Evolutionary conservation across 2,329 filamentous ascomycete genomes (phyloP), one percentile per base, ranked within the genome.

Genomic region (Cladophialophora bantiana): DNA sequence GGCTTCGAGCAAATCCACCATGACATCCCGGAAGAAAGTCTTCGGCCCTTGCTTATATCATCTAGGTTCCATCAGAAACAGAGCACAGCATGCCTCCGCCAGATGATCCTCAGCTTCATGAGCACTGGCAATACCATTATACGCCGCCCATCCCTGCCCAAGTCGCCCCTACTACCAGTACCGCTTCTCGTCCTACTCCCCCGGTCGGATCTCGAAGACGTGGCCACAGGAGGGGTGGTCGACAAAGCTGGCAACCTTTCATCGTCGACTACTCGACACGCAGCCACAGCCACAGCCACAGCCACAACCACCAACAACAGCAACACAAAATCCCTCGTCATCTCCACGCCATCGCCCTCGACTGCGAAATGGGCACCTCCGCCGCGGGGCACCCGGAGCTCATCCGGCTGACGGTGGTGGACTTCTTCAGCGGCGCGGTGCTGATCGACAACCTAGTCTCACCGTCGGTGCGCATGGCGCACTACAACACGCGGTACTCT

Each of bases 311-410:
- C 4, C 12, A 48, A 7, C n/a, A 36, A 34, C 57, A 63, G 18
- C 20, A 12, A 65, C 35, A 35, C 53, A 20, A 59, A 7, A 15
- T 59, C 4, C 48, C 55, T 18, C 18, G 10, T 4, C n/a, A n/a
- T 13, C 15, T 68, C 34, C 15, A 18, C 2, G 76, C 74, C 2
- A 79, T 87, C 2, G 83, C 81, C 0, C 75, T 88, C 3, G 84
- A 86, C 67, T 87, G 85, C 68, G 85, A 87, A 69, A 86, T 87
- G 83, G 84, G 85, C 15, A 79, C 77, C 0, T 76, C 81, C 1
- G 69, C 71, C 7, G 75, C 75, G 4, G 80, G 81, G 6, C 83
- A 86, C 9, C 74, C 75, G 0, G 84, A 86, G 67, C 75, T 87
- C 7, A 85, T 88, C 65, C 83, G 84, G 3, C 50, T 88, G 1